Conservation (phyloP, 2,329 filamentous ascomycete species). For the Chrysoporthe austroafricana region DNA sequence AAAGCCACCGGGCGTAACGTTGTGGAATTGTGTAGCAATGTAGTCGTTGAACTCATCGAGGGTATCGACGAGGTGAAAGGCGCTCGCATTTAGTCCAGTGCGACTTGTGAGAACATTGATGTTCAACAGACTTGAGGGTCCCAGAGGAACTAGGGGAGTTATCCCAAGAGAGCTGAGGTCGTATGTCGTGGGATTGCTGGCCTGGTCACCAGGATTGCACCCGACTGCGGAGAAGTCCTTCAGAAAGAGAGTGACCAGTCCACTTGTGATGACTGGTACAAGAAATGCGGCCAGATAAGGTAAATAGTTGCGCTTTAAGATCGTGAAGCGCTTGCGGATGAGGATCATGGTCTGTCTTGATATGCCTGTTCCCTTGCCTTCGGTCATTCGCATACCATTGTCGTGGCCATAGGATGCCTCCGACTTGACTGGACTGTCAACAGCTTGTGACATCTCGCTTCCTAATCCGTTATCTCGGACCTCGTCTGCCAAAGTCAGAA, state of each 20-base stretch:
- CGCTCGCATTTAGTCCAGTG: constrained; percentile 20
- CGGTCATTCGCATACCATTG: constrained; percentile 21
- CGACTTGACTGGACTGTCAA: constrained; percentile 14
- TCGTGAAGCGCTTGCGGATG: constrained; percentile 76
- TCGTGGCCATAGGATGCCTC: constrained; percentile 21
- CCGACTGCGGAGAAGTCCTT: constrained; percentile 52
- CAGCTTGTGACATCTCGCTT: constrained; percentile 20
- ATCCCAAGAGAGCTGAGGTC: constrained; percentile 33
- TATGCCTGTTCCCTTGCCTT: constrained; percentile 23
- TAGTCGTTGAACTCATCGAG: constrained; percentile 70
- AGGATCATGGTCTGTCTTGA: constrained; percentile 70
- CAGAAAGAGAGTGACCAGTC: constrained; percentile 78
- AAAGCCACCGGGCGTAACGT: constrained; percentile 77
- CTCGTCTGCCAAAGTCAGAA: constrained; percentile 83
- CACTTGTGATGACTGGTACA: constrained; percentile 79
- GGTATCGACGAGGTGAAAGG: constrained; percentile 56
- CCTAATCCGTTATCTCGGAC: constrained; percentile 54
- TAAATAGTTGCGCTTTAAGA: constrained; percentile 78
- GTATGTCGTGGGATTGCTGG: constrained; percentile 13
- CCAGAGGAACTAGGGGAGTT: constrained; percentile 45
- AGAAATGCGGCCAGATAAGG: constrained; percentile 75
- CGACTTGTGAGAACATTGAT: constrained; percentile 24
- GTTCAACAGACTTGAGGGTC: constrained; percentile 40
- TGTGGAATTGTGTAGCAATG: constrained; percentile 64
- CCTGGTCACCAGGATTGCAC: constrained; percentile 55